These are phyloP conservation scores for Copromyces sp. DNA, from an alignment of 495 filamentous ascomycete genomes.

Conservation along the genomic window DNA sequence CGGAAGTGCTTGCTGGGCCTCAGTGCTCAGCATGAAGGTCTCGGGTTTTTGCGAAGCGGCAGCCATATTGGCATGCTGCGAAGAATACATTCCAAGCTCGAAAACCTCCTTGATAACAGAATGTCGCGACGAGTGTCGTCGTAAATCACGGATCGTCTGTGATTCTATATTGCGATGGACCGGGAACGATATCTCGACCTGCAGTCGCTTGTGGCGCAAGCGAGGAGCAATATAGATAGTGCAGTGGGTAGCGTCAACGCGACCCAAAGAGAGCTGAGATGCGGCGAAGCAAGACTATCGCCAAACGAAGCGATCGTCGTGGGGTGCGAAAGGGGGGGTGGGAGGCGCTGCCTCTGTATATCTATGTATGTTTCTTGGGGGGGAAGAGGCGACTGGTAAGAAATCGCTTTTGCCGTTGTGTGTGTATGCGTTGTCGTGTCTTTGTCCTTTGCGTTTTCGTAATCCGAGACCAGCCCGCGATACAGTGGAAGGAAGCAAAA, in stretches of 20 bases:
- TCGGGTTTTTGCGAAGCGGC: slow-evolving; percentile 71
- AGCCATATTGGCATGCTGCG: slow-evolving; percentile 42
- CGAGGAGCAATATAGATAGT: slow-evolving; percentile 1
- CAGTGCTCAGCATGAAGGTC: slow-evolving; percentile 94
- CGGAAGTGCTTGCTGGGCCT: slow-evolving; percentile 90
- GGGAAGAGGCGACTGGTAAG: not conserved
- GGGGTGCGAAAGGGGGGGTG: not conserved
- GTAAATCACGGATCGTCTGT: not conserved
- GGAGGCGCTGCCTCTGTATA: slow-evolving; percentile 12
- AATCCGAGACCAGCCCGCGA: slow-evolving; percentile 29
- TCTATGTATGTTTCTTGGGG: not conserved
- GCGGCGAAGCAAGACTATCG: slow-evolving; percentile 2
- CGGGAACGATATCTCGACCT: not conserved
- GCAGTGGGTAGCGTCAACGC: slow-evolving; percentile 8
- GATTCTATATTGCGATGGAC: not conserved
- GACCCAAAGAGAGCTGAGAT: slow-evolving; percentile 3
- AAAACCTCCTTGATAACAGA: slow-evolving; percentile 8
- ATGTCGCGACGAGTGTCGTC: not conserved
- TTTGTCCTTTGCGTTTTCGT: slow-evolving; percentile 7
- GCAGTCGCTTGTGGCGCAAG: slow-evolving; percentile 3
- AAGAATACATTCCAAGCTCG: slow-evolving; percentile 36
- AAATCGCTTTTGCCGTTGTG: not conserved
- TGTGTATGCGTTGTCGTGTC: slow-evolving; percentile 2
- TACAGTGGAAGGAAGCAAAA: slow-evolving; percentile 14
- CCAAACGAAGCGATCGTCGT: slow-evolving; percentile 8